Base-by-base conservation (phyloP, 495 filamentous ascomycete genomes). In the Massariosphaeria phaeospora region DNA sequence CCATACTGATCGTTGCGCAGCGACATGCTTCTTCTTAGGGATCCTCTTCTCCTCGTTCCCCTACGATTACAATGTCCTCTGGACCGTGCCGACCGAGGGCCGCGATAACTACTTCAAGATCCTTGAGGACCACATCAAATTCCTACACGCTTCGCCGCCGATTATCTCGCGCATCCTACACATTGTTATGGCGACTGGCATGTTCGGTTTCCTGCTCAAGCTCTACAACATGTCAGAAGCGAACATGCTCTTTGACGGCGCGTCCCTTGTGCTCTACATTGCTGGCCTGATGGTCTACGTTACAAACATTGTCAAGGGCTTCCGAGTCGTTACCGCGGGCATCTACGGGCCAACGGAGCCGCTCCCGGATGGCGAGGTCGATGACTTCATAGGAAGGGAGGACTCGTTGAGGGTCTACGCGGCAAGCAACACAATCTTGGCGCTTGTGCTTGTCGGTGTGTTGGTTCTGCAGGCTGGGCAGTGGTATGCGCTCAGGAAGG, bases 401-500 rank as follows among this genome's bases (percentile, higher is more conserved):
- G 93, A 98, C 67, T 88, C 80, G 40, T 69, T 98, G 55, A 85
- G 84, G 74, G 93, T 98, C 24, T 72, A 96, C 55, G 84, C 89
- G n/a, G 93, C 93, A 24, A 96, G 87, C 69, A 94, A 97, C 67
- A 96, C 91, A 2, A 98, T 98, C 59, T 64, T 96, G 34, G 93
- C 91, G 43, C 74, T 98, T 33, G 88, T 98, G 23, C 69, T 97
- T 45, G 82, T 96, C 0, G 93, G 93, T 2, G 87, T 98, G 24
- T 63, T 98, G 55, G 87, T 94, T 26, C 73, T 98, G 65, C 94
- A 98, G 81, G 91, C 89, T 7, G 93, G 94, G 11, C 91, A 97
- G 77, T 98, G 93, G 93, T 98, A 98, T 74, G 93, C 94, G 23
- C 89, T 96, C 78, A 74, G 83, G 57, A 95, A 93, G 79, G 89